Evolutionary conservation across 768 basidiomycete species (phyloP), one percentile per base, ranked within the genome.

Genomic region (Leccinum disarticulatum): DNA sequence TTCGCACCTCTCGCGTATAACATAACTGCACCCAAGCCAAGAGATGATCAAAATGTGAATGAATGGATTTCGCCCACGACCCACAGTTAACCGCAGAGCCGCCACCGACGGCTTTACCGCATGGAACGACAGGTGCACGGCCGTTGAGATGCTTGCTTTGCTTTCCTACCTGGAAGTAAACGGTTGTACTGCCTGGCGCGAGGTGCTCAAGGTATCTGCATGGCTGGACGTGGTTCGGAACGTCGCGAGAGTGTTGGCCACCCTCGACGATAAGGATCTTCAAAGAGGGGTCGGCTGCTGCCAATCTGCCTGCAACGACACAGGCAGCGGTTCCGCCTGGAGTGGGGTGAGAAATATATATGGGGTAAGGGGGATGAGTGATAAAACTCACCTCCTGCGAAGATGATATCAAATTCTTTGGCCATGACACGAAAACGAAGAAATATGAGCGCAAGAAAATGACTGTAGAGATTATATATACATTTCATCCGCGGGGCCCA

Each of bases 201-300:
- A 85, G 65, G 63, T 85, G 80, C 15, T 65, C 65, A 27, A 81
- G 73, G 63, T 73, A 85, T 27, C 79, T 78, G 2, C 77, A 85
- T 3, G 87, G 86, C 49, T 86, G 84, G 7, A 75, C 70, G 66
- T 87, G 83, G 2, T 66, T 63, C 4, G 72, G 76, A 4, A 81
- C 47, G 36, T 86, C 77, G 36, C 75, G 69, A 0, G 82, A 83
- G 56, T 82, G 77, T 5, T 78, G 77, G 1, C 87, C 87, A 11
- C 83, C 78, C 70, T 89, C 87, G 25, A 88, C 67, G 36, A 87
- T 71, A 10, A 88, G 79, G 49, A 88, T 85, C 64, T 77, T 83
- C 53, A 88, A 68, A 2, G 72, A 67, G 0, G 85, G 80, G 49
- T 86, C 81, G 0, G 83, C 81, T 0, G 77, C 76, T 0, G 82